Evolutionary conservation across 2,329 filamentous ascomycete genomes (phyloP).

Genomic region (Septoria linicola): DNA sequence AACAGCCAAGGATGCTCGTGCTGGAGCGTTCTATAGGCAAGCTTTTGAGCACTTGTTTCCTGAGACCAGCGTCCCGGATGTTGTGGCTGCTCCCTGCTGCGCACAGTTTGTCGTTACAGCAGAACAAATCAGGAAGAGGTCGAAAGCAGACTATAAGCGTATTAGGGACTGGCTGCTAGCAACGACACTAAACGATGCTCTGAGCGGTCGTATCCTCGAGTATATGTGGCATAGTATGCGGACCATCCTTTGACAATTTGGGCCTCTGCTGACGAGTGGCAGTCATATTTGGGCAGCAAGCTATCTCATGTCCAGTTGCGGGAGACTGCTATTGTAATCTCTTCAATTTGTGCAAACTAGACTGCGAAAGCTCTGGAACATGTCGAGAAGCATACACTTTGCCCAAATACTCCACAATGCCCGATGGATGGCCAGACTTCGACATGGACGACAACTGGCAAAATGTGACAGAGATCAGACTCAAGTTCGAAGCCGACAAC

Average conservation of each 20-base stretch:
- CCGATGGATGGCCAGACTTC: slow-evolving; percentile 18
- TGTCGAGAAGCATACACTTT: slow-evolving; percentile 11
- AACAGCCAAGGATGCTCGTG: slow-evolving; percentile 42
- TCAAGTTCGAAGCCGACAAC: slow-evolving; percentile 1
- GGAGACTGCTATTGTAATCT: slow-evolving; percentile 17
- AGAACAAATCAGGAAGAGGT: slow-evolving; percentile 48
- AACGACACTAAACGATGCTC: slow-evolving; percentile 49
- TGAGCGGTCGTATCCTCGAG: slow-evolving; percentile 57
- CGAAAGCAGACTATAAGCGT: slow-evolving; percentile 50
- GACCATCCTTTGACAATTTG: too few species aligned
- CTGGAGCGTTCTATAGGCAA: slow-evolving; percentile 50
- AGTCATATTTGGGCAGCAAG: slow-evolving; percentile 18
- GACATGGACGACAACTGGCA: slow-evolving; percentile 14
- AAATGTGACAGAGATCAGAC: slow-evolving; percentile 13
- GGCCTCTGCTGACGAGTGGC: neutral
- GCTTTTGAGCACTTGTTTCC: slow-evolving; percentile 54
- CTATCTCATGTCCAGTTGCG: slow-evolving; percentile 12
- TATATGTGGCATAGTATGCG: slow-evolving; percentile 58
- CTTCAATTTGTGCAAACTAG: slow-evolving; percentile 9
- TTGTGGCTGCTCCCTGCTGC: slow-evolving; percentile 54
- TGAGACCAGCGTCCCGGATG: slow-evolving; percentile 41
- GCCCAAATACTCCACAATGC: slow-evolving; percentile 5
- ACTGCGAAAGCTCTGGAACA: slow-evolving; percentile 4
- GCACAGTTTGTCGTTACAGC: slow-evolving; percentile 56
- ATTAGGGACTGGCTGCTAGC: slow-evolving; percentile 52